Percentiles rank a stretch among this genome's conserved stretches.
Conservation (phyloP, 371 early-diverging fungal genomes). For the Blakeslea trispora region DNA sequence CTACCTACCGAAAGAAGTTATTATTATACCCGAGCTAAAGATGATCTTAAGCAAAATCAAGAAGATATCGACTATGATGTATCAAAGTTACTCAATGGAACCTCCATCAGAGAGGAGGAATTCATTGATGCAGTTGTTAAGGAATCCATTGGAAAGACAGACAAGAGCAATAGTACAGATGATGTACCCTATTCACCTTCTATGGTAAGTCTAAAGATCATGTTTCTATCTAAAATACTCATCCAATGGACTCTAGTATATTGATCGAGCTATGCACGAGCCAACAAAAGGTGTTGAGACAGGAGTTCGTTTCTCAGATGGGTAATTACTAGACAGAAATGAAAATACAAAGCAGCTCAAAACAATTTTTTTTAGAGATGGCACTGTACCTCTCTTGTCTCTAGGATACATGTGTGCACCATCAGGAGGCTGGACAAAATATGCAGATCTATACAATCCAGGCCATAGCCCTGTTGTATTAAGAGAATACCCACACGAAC, state of each 20-base stretch:
- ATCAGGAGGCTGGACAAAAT: slow-evolving; percentile 82
- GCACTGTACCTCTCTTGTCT: slow-evolving; percentile 89
- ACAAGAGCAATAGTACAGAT: slow-evolving; percentile 1
- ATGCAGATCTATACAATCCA: slow-evolving; percentile 81
- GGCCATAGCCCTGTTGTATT: slow-evolving; percentile 69
- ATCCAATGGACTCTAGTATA: slow-evolving; percentile 35
- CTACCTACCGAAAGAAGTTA: slow-evolving; percentile 82
- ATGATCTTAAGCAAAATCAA: neutral
- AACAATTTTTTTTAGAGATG: slow-evolving; percentile 74
- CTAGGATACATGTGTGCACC: slow-evolving; percentile 90
- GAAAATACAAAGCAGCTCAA: too few species aligned
- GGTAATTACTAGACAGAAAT: slow-evolving; percentile 30
- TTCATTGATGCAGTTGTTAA: slow-evolving; percentile 1
- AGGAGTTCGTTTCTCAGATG: slow-evolving; percentile 56
- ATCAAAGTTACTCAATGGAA: neutral
- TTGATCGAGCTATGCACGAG: slow-evolving; percentile 43
- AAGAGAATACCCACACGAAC: slow-evolving; percentile 75
- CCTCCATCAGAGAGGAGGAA: neutral
- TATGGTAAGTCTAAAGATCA: neutral
- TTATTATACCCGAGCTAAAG: slow-evolving; percentile 47
- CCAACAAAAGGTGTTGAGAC: slow-evolving; percentile 48
- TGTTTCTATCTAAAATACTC: too few species aligned
- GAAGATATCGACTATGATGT: slow-evolving; percentile 1
- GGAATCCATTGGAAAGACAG: slow-evolving; percentile 7
- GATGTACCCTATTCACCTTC: neutral